Evolutionary conservation across 2,329 filamentous ascomycete species (phyloP).

Genomic region (Pseudocercospora eumusae): DNA sequence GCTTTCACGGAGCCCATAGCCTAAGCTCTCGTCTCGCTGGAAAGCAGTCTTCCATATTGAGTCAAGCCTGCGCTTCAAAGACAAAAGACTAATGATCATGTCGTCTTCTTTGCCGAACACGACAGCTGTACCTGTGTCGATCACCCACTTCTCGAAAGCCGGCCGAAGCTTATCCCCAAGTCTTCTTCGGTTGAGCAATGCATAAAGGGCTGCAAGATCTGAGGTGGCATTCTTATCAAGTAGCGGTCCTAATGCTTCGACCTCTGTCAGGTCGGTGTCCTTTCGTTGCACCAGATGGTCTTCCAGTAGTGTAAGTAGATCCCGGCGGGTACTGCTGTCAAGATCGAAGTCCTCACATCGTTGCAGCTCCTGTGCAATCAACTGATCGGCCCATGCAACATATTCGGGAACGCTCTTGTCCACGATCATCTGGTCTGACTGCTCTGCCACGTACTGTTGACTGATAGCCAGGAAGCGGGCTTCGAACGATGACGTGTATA

Average conservation of each 20-base stretch:
- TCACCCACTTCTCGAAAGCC: conserved; percentile 79
- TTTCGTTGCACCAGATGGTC: conserved; percentile 69
- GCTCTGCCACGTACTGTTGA: conserved; percentile 65
- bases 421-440: conserved; percentile 66
- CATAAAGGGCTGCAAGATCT: conserved; percentile 75
- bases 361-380: conserved; percentile 71
- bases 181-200: conserved; percentile 69
- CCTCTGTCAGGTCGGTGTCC: conserved; percentile 49
- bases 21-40: conserved; percentile 71
- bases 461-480: conserved; percentile 70
- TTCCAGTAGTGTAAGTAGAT: conserved; percentile 73
- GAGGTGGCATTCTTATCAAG: conserved; percentile 68
- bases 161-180: conserved; percentile 69
- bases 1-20: conserved; percentile 76
- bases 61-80: conserved; percentile 78
- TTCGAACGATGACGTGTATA: conserved; percentile 81
- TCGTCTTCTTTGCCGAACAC: conserved; percentile 75
- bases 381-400: conserved; percentile 65
- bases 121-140: conserved; percentile 70
- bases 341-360: conserved; percentile 80
- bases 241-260: conserved; percentile 67
- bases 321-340: conserved; percentile 77
- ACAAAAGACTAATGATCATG: conserved; percentile 82
- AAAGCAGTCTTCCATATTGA: conserved; percentile 76
- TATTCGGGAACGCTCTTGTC: conserved; percentile 70